Evolutionary conservation across 768 basidiomycete genomes (phyloP).

Genomic region (Trichaptum fuscoviolaceum): DNA sequence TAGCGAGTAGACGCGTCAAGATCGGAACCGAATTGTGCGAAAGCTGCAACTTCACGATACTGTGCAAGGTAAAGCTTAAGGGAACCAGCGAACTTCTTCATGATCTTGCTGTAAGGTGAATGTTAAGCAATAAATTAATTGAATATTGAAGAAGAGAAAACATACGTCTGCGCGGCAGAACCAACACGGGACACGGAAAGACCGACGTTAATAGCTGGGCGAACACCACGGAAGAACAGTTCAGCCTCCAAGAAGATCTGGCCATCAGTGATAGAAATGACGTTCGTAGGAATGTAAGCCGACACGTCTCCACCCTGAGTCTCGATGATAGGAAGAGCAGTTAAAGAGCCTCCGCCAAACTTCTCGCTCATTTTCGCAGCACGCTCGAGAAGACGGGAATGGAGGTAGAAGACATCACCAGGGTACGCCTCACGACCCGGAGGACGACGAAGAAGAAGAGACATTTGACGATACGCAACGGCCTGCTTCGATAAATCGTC

Average conservation of each 20-base stretch:
- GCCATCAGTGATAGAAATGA: slow-evolving; percentile 99
- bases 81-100: slow-evolving; percentile 99
- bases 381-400: slow-evolving; percentile 99
- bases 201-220: slow-evolving; percentile 99
- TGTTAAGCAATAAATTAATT: background rate
- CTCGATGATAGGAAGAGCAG: slow-evolving; percentile 99
- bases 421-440: slow-evolving; percentile 99
- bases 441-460: slow-evolving; percentile 97
- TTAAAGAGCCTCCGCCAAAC: slow-evolving; percentile 97
- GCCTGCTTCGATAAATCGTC: slow-evolving; percentile 99
- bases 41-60: slow-evolving; percentile 99
- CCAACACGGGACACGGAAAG: slow-evolving; percentile 99
- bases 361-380: slow-evolving; percentile 99
- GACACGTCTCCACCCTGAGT: slow-evolving; percentile 99
- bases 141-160: slow-evolving; percentile 10
- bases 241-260: slow-evolving; percentile 99
- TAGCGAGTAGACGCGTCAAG: slow-evolving; percentile 99
- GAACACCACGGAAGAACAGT: slow-evolving; percentile 99
- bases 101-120: slow-evolving; percentile 59
- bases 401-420: slow-evolving; percentile 99
- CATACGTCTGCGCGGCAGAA: slow-evolving; percentile 98
- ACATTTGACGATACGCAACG: slow-evolving; percentile 99
- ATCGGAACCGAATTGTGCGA: slow-evolving; percentile 99
- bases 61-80: slow-evolving; percentile 99
- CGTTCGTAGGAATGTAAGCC: slow-evolving; percentile 96